These are phyloP conservation scores for Flaveria floridana DNA, from an alignment of 140 eudicot genomes.

Conservation along the genomic window DNA sequence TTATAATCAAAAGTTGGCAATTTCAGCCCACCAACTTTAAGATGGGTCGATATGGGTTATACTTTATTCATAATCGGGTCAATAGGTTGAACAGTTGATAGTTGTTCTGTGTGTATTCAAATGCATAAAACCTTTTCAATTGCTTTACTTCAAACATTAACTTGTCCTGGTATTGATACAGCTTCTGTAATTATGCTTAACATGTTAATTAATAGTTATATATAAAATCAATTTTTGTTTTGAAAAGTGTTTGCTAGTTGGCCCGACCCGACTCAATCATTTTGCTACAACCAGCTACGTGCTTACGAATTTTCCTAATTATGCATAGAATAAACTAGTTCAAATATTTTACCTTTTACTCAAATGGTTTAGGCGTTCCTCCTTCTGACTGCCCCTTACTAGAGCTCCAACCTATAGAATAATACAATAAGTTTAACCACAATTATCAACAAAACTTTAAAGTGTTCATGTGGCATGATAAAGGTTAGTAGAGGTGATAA, in stretches of 20 bases:
- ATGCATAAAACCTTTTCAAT: not conserved
- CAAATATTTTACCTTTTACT: slow-evolving; percentile 49
- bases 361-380: slow-evolving; percentile 60
- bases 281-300: not conserved
- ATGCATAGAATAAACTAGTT: not conserved
- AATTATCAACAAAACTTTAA: not conserved
- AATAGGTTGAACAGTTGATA: not conserved
- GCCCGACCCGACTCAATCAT: not conserved
- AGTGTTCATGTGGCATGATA: not conserved
- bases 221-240: not conserved
- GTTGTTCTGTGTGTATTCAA: not conserved
- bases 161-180: not conserved
- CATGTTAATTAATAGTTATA: not conserved
- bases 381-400: slow-evolving; percentile 85
- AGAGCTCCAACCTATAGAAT: slow-evolving; percentile 61
- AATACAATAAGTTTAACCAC: not conserved
- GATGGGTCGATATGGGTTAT: not conserved
- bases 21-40: not conserved
- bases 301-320: not conserved
- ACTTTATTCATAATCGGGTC: not conserved
- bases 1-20: not conserved
- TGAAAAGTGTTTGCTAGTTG: not conserved
- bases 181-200: not conserved
- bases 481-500: not conserved
- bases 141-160: not conserved